A percentile compares a stretch with the other conserved stretches of the same genome.
Evolutionary conservation across 1,139 yeast species (phyloP).

Genomic region (Protomyces pachydermus): DNA sequence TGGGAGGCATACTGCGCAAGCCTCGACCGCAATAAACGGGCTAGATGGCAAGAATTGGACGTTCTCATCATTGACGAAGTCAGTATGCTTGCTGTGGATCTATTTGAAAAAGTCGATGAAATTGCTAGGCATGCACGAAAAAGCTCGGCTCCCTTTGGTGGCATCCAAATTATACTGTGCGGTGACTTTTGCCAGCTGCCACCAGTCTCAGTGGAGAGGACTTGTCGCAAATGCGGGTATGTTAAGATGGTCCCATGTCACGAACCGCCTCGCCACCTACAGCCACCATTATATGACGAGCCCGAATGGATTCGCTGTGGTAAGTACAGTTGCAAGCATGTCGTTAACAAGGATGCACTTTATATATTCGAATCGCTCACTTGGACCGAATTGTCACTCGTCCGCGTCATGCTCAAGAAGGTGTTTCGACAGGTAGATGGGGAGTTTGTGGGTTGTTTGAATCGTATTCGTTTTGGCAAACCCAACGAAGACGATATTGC

Average conservation of each 20-base stretch:
- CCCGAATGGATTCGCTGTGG: conserved; percentile 6
- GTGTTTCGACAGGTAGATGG: conserved; percentile 93
- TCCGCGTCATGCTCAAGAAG: conserved; percentile 64
- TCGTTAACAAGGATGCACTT: conserved; percentile 38
- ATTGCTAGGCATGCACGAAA: conserved; percentile 57
- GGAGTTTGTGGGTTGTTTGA: conserved; percentile 72
- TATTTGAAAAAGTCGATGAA: conserved; percentile 64
- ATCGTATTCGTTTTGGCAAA: conserved; percentile 74
- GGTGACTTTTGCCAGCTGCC: conserved; percentile 93
- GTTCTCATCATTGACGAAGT: conserved; percentile 78
- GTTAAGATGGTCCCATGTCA: background rate
- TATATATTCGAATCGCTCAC: conserved; percentile 75
- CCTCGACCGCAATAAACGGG: conserved; percentile 50
- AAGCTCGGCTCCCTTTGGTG: conserved; percentile 67
- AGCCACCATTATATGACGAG: background rate
- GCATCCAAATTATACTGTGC: conserved; percentile 74
- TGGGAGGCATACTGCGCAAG: conserved; percentile 47
- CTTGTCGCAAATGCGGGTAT: conserved; percentile 9
- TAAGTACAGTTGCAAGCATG: background rate
- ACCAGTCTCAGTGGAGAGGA: conserved; percentile 53
- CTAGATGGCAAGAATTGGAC: conserved; percentile 56
- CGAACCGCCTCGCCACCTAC: background rate
- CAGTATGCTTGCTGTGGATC: conserved; percentile 77
- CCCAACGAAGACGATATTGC: background rate
- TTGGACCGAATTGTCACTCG: conserved; percentile 63